These are phyloP conservation scores for Simmondsia chinensis DNA, from an alignment of 148 eudicot genomes.

Conservation along the genomic window DNA sequence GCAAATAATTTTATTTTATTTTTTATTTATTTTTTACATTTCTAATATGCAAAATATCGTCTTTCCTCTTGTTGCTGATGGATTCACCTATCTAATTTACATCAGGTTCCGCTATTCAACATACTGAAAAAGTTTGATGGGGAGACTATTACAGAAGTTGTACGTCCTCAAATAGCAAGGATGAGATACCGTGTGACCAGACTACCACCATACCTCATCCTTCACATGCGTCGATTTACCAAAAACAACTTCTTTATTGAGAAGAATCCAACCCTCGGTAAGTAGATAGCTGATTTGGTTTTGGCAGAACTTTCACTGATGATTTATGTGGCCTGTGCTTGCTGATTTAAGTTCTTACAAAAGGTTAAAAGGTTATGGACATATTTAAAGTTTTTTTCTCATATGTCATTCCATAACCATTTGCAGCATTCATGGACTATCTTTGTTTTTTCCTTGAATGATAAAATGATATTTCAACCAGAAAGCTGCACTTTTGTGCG, in stretches of 20 bases:
- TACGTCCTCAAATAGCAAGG: conserved; percentile 85
- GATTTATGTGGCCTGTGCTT: too few species aligned
- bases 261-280: conserved; percentile 96
- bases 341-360: too few species aligned
- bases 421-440: too few species aligned
- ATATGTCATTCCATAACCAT: too few species aligned
- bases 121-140: conserved; percentile 96
- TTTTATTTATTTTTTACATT: not conserved
- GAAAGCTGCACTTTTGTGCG: too few species aligned
- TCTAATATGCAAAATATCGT: too few species aligned
- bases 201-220: conserved; percentile 83
- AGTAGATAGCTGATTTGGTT: conserved; percentile 12
- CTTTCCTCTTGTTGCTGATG: not conserved
- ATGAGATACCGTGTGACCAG: conserved; percentile 90
- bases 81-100: not conserved
- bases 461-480: too few species aligned
- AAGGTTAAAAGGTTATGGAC: too few species aligned
- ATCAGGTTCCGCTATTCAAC: conserved; percentile 88
- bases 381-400: too few species aligned
- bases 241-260: conserved; percentile 95
- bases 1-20: too few species aligned
- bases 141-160: conserved; percentile 88
- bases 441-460: too few species aligned
- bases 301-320: not conserved
- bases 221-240: conserved; percentile 96